Conservation (phyloP, 2,329 filamentous ascomycete genomes). For the Amesomyces nigricolor region DNA sequence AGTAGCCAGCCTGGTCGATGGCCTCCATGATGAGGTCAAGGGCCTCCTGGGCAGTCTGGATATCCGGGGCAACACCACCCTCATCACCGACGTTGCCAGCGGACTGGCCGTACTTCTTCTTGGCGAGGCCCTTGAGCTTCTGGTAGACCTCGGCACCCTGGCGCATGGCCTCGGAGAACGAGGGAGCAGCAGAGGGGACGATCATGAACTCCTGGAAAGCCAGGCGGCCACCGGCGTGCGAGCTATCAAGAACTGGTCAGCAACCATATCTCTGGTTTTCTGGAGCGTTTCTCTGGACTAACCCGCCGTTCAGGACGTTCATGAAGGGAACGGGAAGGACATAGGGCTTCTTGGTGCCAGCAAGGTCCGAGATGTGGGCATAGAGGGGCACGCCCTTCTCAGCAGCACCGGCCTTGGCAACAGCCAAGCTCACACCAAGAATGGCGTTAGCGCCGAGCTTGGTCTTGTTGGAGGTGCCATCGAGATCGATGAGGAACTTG, state of each 20-base stretch:
- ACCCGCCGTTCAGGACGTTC: constrained; percentile 82
- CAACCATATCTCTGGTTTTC: not conserved
- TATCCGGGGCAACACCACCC: constrained; percentile 98
- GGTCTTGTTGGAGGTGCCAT: constrained; percentile 80
- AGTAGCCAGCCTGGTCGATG: constrained; percentile 94
- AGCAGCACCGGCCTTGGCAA: constrained; percentile 84
- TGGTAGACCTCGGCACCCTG: constrained; percentile 98
- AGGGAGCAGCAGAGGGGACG: constrained; percentile 74
- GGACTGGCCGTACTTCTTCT: constrained; percentile 99
- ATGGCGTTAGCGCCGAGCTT: constrained; percentile 87
- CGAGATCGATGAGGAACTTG: constrained; percentile 77
- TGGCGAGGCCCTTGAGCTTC: constrained; percentile 90
- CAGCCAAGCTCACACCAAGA: constrained; percentile 74
- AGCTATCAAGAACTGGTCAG: constrained; percentile 47
- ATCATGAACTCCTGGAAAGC: constrained; percentile 98
- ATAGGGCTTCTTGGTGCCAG: constrained; percentile 86
- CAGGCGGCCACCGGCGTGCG: constrained; percentile 92
- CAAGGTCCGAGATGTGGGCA: constrained; percentile 79
- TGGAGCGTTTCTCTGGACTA: constrained; percentile 23
- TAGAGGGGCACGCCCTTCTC: constrained; percentile 86
- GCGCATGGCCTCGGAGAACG: constrained; percentile 93
- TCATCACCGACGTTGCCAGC: constrained; percentile 99
- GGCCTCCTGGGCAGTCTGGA: constrained; percentile 93
- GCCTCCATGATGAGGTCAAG: constrained; percentile 92
- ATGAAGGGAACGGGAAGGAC: constrained; percentile 88